phyloP scores from a whole-genome alignment of 1,139 yeast species.

The Fermentozyma sake region DNA sequence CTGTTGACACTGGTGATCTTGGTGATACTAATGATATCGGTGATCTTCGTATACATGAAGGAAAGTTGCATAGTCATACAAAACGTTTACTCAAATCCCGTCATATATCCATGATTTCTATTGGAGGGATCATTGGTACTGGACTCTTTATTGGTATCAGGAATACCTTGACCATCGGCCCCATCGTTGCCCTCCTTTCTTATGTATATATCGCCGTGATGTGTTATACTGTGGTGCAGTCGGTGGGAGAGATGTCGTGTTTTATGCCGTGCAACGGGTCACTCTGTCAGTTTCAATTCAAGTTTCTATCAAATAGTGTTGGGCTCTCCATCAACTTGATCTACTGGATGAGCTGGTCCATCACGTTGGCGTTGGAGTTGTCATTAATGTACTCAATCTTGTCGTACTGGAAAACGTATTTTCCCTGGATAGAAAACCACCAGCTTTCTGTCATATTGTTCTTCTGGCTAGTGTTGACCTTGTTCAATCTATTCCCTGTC shows the following conservation, averaged over 20 bases:
- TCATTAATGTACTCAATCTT: slow-evolving; percentile 15
- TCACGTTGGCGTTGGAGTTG: slow-evolving; percentile 22
- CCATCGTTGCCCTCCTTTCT: slow-evolving; percentile 15
- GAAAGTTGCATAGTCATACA: slow-evolving; percentile 8
- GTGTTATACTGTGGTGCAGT: slow-evolving; percentile 15
- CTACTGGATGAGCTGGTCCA: slow-evolving; percentile 26
- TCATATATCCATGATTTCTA: slow-evolving; percentile 20
- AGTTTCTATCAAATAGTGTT: slow-evolving; percentile 14
- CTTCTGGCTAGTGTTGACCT: slow-evolving; percentile 15
- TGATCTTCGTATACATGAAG: no score
- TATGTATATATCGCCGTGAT: slow-evolving; percentile 15
- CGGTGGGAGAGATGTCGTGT: slow-evolving; percentile 19
- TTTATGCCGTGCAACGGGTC: slow-evolving; percentile 19
- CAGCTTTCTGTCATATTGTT: slow-evolving; percentile 9
- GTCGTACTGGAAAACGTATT: slow-evolving; percentile 12
- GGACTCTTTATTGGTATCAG: slow-evolving; percentile 23
- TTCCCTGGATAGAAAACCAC: slow-evolving; percentile 6
- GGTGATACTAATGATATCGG: no score
- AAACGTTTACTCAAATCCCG: slow-evolving; percentile 14
- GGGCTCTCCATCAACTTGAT: slow-evolving; percentile 18
- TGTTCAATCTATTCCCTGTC: slow-evolving; percentile 18
- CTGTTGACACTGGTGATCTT: no score
- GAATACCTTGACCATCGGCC: slow-evolving; percentile 15
- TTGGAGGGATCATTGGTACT: slow-evolving; percentile 26
- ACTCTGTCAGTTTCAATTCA: slow-evolving; percentile 18